Base-by-base conservation (phyloP, 345 rosid species). In the Euclidium syriacum region DNA sequence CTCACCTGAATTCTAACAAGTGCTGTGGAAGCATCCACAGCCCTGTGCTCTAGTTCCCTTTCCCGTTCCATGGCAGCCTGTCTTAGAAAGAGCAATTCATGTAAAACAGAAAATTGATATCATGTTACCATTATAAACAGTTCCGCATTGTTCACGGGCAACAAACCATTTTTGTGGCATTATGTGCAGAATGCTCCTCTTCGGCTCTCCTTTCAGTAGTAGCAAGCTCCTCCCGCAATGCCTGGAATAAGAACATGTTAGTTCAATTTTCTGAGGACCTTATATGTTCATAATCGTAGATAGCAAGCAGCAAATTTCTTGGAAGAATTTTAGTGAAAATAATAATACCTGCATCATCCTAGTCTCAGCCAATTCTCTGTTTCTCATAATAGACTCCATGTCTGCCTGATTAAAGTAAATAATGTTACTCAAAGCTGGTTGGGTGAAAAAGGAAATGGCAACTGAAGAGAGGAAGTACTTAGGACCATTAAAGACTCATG, bases 21-120 rank as follows among this genome's bases (percentile, higher is more conserved):
- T 52, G 90, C 97, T n/a, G 95, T 78, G 51, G 99, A 84, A 56
- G 96, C 75, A 76, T 94, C 96, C 60, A 86, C 78, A 59, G 99
- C 96, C 75, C 92, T 83, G 73, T 90, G 95, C 75, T 94, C 96
- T 73, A 87, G 69, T 57, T 94, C 97, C 66, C 81, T 85, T 78
- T 94, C 96, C 84, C 99, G 86, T 67, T 88, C 97, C 95, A 82
- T 88, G 50, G 96, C 85, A 78, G 95, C 95, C 99, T 95, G 80
- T 65, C 67, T 53, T 73, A 38, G 52, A 59, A 58, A 65, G 35
- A 59, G 24, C 18, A 52, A 52, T 58, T 36, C 11, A 52, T 25
- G 64, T 71, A 54, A 49, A 64, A 41, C 32, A 65, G 6, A 44
- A 50, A 35, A 22, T 3, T 52, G 48, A 36, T 58, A 52, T 33